phyloP scores from a whole-genome alignment of 495 filamentous ascomycete genomes.

The Zalerion maritima region DNA sequence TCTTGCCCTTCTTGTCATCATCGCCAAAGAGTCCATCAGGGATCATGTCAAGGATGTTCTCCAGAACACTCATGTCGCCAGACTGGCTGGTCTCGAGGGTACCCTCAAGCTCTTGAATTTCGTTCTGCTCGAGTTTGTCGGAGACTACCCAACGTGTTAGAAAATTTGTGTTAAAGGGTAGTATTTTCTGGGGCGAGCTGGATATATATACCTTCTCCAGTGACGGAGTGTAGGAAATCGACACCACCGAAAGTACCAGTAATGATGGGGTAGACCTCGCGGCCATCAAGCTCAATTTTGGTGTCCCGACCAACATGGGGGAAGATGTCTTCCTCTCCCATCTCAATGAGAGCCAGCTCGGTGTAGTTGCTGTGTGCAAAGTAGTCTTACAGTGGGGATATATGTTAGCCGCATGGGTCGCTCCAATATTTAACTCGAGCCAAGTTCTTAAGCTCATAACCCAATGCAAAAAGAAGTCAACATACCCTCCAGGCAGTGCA shows the following conservation, averaged over 20 bases:
- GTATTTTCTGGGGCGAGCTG: not conserved
- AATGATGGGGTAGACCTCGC: constrained; percentile 58
- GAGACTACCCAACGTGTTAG: constrained; percentile 33
- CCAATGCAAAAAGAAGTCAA: not conserved
- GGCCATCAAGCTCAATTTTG: constrained; percentile 47
- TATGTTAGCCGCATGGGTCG: constrained; percentile 4
- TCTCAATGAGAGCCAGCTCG: constrained; percentile 70
- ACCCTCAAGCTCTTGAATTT: constrained; percentile 68
- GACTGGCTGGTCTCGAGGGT: constrained; percentile 47
- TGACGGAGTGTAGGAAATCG: constrained; percentile 72
- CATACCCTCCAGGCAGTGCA: constrained; percentile 72
- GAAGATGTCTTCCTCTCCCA: constrained; percentile 67
- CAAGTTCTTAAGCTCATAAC: not conserved
- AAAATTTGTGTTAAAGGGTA: not conserved
- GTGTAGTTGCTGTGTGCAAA: constrained; percentile 84
- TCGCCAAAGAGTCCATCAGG: constrained; percentile 61
- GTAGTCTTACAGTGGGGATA: constrained; percentile 39
- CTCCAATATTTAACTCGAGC: not conserved
- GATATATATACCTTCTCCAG: constrained; percentile 46
- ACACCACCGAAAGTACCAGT: constrained; percentile 90
- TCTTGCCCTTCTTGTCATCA: constrained; percentile 48
- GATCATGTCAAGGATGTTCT: constrained; percentile 61
- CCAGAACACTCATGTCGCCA: constrained; percentile 48
- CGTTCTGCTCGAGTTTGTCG: constrained; percentile 77
- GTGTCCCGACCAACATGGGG: constrained; percentile 69